Percentiles rank a stretch among this genome's conserved stretches.
Evolutionary conservation across 352 stramenopile species (phyloP).

Genomic region (Phytopythium kandeliae): DNA sequence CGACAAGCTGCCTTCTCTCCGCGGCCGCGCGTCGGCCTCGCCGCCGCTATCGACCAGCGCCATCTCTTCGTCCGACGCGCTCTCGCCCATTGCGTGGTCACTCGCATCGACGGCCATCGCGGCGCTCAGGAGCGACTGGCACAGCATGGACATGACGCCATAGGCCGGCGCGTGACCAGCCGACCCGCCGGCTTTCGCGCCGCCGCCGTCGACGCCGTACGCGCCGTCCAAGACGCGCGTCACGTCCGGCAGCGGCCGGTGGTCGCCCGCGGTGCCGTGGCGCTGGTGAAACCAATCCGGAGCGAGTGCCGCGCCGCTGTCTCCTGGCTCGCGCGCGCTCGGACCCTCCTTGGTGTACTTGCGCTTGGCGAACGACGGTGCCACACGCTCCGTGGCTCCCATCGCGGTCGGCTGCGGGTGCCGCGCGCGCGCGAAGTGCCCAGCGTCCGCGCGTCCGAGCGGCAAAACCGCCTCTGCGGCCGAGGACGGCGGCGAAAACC

Average conservation of each 20-base stretch:
- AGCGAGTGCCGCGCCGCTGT: neutral
- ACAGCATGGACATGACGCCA: slow-evolving; percentile 31
- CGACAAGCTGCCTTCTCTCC: slow-evolving; percentile 16
- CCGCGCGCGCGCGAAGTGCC: neutral
- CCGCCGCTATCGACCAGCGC: neutral
- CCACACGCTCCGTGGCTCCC: neutral
- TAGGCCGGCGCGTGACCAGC: neutral
- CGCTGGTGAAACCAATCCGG: neutral
- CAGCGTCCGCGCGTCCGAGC: neutral
- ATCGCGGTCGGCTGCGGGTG: slow-evolving; percentile 2
- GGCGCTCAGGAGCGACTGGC: slow-evolving; percentile 46
- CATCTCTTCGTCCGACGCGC: neutral
- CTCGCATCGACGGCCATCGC: slow-evolving; percentile 31
- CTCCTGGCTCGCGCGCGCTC: neutral
- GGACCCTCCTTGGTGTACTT: slow-evolving; percentile 29
- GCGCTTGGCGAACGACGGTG: slow-evolving; percentile 26
- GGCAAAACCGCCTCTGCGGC: neutral
- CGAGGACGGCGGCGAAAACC: neutral
- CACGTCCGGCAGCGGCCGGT: neutral
- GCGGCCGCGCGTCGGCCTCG: neutral
- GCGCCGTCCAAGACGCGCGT: neutral
- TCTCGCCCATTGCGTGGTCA: neutral
- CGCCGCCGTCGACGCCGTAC: slow-evolving; percentile 9
- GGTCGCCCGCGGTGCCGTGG: neutral
- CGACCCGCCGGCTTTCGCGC: neutral